phyloP scores from a whole-genome alignment of 75 land plant species.

The Selaginella tamariscina region DNA sequence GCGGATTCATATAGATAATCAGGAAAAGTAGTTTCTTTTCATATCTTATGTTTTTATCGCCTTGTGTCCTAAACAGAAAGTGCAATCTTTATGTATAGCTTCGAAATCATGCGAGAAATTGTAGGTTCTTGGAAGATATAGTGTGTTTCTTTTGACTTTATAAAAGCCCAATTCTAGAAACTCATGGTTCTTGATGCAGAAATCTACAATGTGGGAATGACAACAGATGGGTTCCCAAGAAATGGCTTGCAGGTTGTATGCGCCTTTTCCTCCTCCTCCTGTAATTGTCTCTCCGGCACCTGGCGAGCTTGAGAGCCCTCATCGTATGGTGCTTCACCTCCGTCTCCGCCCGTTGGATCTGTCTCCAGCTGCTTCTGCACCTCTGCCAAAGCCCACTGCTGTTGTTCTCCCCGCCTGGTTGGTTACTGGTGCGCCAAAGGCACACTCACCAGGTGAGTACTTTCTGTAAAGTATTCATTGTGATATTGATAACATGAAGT shows the following conservation, averaged over 20 bases:
- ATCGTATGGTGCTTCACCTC: background rate
- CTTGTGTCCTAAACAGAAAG: too few relatives aligned
- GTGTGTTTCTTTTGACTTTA: background rate
- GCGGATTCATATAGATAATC: too few relatives aligned
- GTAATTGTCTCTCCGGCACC: background rate
- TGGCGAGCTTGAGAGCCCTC: background rate
- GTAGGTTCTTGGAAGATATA: background rate
- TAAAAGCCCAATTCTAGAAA: background rate
- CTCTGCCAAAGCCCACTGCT: conserved; percentile 1
- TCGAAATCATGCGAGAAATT: too few relatives aligned
- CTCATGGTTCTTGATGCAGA: background rate
- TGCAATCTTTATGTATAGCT: too few relatives aligned
- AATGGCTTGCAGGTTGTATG: background rate
- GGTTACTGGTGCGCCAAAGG: background rate
- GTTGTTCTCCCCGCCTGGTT: background rate
- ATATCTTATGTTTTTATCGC: too few relatives aligned
- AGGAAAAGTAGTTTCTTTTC: too few relatives aligned
- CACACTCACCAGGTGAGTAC: background rate
- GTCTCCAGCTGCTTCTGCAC: background rate
- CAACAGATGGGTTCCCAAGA: too few relatives aligned
- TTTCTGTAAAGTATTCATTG: too few relatives aligned
- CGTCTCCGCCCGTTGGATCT: background rate
- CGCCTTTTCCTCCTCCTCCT: conserved; percentile 2
- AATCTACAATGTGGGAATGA: too few relatives aligned
- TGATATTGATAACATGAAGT: background rate